These are phyloP conservation scores for Phytophthora citricola DNA, from an alignment of 352 stramenopile genomes.

Conservation along the genomic window DNA sequence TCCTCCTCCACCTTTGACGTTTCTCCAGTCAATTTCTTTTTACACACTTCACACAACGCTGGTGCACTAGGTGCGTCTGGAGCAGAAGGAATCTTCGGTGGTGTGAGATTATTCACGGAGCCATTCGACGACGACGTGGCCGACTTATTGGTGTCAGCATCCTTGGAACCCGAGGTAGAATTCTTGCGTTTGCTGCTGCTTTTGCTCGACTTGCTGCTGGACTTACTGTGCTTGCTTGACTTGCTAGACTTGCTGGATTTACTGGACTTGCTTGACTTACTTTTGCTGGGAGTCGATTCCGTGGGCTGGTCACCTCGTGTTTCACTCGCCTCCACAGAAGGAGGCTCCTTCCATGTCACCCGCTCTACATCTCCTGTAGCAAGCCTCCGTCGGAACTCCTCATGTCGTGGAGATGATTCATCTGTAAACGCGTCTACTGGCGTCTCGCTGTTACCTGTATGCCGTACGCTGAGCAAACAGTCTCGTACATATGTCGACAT, in stretches of 20 bases:
- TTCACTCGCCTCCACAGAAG: constrained; percentile 38
- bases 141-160: constrained; percentile 23
- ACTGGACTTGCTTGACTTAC: constrained; percentile 35
- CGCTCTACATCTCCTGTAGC: constrained; percentile 68
- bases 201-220: constrained; percentile 35
- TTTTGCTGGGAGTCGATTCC: constrained; percentile 26
- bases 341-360: constrained; percentile 79
- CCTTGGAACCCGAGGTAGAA: constrained; percentile 23
- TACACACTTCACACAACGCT: constrained; percentile 63
- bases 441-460: constrained; percentile 39
- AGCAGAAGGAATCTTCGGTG: constrained; percentile 20
- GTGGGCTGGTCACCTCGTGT: constrained; percentile 14
- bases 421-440: constrained; percentile 58
- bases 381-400: constrained; percentile 78
- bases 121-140: constrained; percentile 25
- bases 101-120: constrained; percentile 24
- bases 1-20: constrained; percentile 33
- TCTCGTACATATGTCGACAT: constrained; percentile 89
- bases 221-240: constrained; percentile 32
- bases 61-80: constrained; percentile 38
- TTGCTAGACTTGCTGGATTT: constrained; percentile 41
- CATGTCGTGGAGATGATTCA: constrained; percentile 49
- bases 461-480: constrained; percentile 82
- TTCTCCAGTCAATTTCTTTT: constrained; percentile 64
- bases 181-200: constrained; percentile 36